Evolutionary conservation across 2,329 filamentous ascomycete genomes (phyloP).

Genomic region (Fusarium temperatum): DNA sequence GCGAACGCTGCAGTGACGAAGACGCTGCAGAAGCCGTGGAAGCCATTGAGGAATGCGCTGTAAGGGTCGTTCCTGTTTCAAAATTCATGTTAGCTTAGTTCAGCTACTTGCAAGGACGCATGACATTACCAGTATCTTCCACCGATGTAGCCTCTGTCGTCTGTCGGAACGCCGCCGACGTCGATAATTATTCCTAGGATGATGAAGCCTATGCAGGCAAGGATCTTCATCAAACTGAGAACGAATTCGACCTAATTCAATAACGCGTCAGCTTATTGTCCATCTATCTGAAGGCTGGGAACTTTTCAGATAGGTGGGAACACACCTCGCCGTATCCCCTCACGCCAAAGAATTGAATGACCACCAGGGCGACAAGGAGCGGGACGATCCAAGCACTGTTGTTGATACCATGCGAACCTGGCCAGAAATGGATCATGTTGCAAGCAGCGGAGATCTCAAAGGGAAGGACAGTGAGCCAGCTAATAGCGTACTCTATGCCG

Average conservation of each 20-base stretch:
- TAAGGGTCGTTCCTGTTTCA: background rate
- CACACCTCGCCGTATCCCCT: background rate
- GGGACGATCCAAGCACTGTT: background rate
- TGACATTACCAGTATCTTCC: background rate
- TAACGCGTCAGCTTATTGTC: background rate
- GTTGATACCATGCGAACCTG: background rate
- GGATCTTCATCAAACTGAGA: background rate
- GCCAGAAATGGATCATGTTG: background rate
- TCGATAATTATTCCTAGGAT: background rate
- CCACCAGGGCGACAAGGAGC: background rate
- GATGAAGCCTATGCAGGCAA: background rate
- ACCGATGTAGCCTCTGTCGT: background rate
- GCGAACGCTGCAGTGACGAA: background rate
- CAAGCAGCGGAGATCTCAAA: background rate
- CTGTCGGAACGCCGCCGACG: background rate
- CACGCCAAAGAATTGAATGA: background rate
- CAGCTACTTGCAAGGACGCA: background rate
- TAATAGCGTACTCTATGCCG: background rate
- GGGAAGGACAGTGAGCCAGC: background rate
- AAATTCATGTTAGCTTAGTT: background rate
- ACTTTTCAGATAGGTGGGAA: background rate
- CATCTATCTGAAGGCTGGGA: background rate
- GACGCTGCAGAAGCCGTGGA: background rate
- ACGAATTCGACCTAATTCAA: background rate
- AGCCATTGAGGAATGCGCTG: background rate